These are phyloP conservation scores for Kazachstania martiniae DNA, from an alignment of 805 yeast species.

Conservation along the genomic window DNA sequence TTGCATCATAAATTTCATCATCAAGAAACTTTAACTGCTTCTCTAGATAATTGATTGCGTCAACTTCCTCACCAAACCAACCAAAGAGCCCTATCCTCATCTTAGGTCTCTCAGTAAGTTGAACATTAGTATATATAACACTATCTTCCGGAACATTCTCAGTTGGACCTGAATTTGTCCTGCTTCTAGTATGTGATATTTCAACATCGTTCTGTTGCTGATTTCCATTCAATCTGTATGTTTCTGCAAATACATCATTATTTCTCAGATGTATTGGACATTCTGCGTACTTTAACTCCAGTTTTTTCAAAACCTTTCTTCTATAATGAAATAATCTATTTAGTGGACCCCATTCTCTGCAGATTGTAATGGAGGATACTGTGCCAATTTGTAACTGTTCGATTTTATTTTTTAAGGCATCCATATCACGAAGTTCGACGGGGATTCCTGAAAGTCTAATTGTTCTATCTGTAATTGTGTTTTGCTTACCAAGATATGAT, in stretches of 20 bases:
- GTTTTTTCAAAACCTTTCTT: slow-evolving; percentile 36
- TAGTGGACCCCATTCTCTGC: slow-evolving; percentile 76
- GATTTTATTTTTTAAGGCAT: slow-evolving; percentile 60
- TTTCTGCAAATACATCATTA: slow-evolving; percentile 16
- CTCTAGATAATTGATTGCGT: slow-evolving; percentile 71
- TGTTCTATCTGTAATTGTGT: slow-evolving; percentile 85
- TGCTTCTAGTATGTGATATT: slow-evolving; percentile 3
- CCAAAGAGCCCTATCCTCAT: slow-evolving; percentile 53
- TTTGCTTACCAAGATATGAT: slow-evolving; percentile 70
- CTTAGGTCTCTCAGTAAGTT: slow-evolving; percentile 43
- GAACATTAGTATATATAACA: slow-evolving; percentile 18
- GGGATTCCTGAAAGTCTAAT: slow-evolving; percentile 85
- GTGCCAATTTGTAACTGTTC: slow-evolving; percentile 72
- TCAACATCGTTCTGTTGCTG: slow-evolving; percentile 1
- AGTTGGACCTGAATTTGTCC: too few species aligned
- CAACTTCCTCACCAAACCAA: slow-evolving; percentile 56
- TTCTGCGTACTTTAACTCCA: slow-evolving; percentile 43
- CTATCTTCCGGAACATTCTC: slow-evolving; percentile 10
- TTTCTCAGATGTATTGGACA: slow-evolving; percentile 22
- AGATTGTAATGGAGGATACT: slow-evolving; percentile 66
- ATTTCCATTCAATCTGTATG: slow-evolving; percentile 13
- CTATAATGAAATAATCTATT: slow-evolving; percentile 57
- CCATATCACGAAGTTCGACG: slow-evolving; percentile 60
- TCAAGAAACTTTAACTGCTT: slow-evolving; percentile 61
- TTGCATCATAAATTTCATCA: slow-evolving; percentile 51